Evolutionary conservation across 306 rosid genomes (phyloP).

Genomic region (Cucumis hystrix): DNA sequence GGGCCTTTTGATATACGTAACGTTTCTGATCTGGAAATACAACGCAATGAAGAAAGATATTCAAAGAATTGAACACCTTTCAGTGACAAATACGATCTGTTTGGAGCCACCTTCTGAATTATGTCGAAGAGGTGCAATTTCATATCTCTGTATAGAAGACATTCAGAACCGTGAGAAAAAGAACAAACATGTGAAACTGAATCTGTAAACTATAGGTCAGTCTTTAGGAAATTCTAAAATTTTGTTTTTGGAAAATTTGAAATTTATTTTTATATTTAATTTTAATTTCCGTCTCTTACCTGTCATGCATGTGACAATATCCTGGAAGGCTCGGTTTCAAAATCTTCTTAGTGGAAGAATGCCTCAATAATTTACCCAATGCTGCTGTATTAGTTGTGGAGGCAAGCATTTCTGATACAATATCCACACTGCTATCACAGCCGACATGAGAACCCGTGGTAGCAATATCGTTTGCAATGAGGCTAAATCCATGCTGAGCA

Average conservation of each 20-base stretch:
- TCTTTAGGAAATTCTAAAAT: not conserved
- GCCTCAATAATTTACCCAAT: constrained; percentile 45
- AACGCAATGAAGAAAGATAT: constrained; percentile 60
- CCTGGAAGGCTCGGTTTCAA: constrained; percentile 19
- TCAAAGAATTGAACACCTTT: constrained; percentile 45
- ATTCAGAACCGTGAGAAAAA: not conserved
- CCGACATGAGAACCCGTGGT: constrained; percentile 36
- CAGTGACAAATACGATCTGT: constrained; percentile 26
- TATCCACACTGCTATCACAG: constrained; percentile 26
- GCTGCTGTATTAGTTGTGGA: constrained; percentile 34
- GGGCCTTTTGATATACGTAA: constrained; percentile 36
- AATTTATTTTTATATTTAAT: not conserved
- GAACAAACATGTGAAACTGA: not conserved
- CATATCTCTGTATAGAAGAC: constrained; percentile 32
- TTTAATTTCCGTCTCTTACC: constrained; percentile 23
- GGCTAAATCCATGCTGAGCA: constrained; percentile 72
- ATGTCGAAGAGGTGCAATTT: constrained; percentile 22
- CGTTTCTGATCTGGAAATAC: constrained; percentile 57
- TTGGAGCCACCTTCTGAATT: constrained; percentile 43
- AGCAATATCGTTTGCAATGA: constrained; percentile 36
- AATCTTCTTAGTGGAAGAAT: constrained; percentile 13
- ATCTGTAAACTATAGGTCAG: not conserved
- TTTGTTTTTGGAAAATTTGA: not conserved
- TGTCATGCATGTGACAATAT: constrained; percentile 15
- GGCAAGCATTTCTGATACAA: constrained; percentile 52